phyloP scores from a whole-genome alignment of 306 rosid species.

The Begonia peltatifolia region DNA sequence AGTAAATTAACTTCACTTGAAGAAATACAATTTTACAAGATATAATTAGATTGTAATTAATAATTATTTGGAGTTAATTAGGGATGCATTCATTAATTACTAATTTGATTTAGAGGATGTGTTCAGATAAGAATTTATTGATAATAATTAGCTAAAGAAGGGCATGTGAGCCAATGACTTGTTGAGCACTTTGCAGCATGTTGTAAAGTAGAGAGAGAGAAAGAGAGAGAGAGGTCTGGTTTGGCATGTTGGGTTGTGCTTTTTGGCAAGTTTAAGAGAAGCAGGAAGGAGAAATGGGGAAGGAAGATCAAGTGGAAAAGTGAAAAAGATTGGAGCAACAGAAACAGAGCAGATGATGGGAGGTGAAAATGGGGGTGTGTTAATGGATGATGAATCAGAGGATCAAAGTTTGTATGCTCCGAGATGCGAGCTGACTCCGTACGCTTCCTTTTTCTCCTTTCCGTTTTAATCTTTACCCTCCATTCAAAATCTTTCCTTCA shows the following conservation, averaged over 20 bases:
- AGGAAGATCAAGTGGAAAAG: background rate
- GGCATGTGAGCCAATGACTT: background rate
- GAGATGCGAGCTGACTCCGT: constrained; percentile 68
- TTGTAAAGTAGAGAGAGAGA: background rate
- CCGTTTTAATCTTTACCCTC: constrained; percentile 63
- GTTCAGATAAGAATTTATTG: background rate
- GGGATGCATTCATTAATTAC: background rate
- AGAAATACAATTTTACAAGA: too few relatives aligned
- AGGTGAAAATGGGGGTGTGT: constrained; percentile 1
- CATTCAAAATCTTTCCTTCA: constrained; percentile 22
- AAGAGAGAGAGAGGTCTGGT: background rate
- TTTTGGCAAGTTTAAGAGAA: background rate
- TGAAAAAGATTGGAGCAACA: background rate
- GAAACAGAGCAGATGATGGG: background rate
- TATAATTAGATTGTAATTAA: too few relatives aligned
- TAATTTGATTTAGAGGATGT: background rate
- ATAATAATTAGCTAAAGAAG: background rate
- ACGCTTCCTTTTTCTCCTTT: constrained; percentile 64
- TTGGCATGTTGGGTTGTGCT: constrained; percentile 1
- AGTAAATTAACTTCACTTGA: too few relatives aligned
- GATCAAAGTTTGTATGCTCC: constrained; percentile 19
- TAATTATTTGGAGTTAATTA: too few relatives aligned
- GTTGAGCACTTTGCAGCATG: too few relatives aligned
- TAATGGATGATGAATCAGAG: constrained; percentile 13
- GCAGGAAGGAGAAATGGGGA: background rate